Conservation (phyloP, 352 stramenopile genomes). For the Phytophthora palmivora region DNA sequence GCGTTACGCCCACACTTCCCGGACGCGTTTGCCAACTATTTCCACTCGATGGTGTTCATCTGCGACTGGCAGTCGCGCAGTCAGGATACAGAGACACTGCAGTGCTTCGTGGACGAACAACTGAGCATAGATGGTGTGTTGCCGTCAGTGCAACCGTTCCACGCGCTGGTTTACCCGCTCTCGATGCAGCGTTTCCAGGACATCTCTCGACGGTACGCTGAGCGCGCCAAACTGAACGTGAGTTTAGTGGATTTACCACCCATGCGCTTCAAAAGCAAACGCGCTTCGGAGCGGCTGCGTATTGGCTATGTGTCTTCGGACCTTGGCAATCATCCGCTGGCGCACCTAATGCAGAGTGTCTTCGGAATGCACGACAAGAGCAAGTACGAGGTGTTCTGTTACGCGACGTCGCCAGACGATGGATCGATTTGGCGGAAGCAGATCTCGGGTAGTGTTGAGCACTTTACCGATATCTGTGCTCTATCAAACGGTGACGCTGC, state of each 20-base stretch:
- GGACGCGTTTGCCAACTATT: slow-evolving; percentile 94
- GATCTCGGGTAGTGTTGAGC: slow-evolving; percentile 87
- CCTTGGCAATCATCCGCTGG: slow-evolving; percentile 92
- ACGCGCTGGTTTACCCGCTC: slow-evolving; percentile 92
- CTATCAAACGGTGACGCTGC: slow-evolving; percentile 75
- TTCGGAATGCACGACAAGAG: slow-evolving; percentile 90
- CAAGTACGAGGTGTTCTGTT: slow-evolving; percentile 93
- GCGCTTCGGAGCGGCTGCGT: slow-evolving; percentile 69
- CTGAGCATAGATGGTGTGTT: slow-evolving; percentile 63
- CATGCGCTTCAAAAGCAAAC: slow-evolving; percentile 77
- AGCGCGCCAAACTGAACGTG: slow-evolving; percentile 89
- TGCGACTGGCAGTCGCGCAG: slow-evolving; percentile 92
- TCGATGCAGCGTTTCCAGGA: slow-evolving; percentile 79
- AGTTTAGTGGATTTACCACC: slow-evolving; percentile 83
- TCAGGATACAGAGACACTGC: slow-evolving; percentile 78
- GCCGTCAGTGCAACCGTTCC: slow-evolving; percentile 93
- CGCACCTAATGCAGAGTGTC: slow-evolving; percentile 92
- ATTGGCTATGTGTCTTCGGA: slow-evolving; percentile 93
- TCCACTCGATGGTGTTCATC: slow-evolving; percentile 92
- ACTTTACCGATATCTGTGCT: slow-evolving; percentile 87
- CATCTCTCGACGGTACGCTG: slow-evolving; percentile 79
- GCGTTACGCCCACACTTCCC: slow-evolving; percentile 90
- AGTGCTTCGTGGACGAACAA: slow-evolving; percentile 71
- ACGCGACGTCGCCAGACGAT: slow-evolving; percentile 82
- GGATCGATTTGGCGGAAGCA: slow-evolving; percentile 83